Percentiles rank a stretch among this genome's conserved stretches.
Evolutionary conservation across 2,329 filamentous ascomycete species (phyloP).

Genomic region (Aspergillus persii): DNA sequence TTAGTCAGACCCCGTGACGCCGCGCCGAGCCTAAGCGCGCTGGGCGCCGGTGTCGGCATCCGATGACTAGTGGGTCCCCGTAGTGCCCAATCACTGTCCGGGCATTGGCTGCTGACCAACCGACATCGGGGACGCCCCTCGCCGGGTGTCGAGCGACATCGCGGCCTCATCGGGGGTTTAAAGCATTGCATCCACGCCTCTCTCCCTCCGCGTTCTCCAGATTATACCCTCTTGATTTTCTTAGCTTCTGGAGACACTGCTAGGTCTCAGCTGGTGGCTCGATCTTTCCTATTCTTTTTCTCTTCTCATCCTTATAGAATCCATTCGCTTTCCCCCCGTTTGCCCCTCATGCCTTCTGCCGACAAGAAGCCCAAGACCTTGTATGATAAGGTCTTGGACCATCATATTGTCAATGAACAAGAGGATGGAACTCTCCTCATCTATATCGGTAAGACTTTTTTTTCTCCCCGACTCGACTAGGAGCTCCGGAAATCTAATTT

Average conservation of each 20-base stretch:
- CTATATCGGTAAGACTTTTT: constrained; percentile 72
- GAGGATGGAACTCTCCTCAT: constrained; percentile 87
- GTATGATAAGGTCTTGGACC: constrained; percentile 96
- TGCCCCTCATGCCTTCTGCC: constrained; percentile 68
- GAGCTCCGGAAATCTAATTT: constrained; percentile 21
- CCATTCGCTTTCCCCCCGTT: constrained; percentile 6
- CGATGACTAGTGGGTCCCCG: constrained; percentile 1
- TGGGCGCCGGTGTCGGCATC: constrained; percentile 8
- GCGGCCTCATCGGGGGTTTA: constrained; percentile 23
- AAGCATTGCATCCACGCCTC: constrained; percentile 21
- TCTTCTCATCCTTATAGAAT: constrained; percentile 3
- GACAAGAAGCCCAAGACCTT: constrained; percentile 75
- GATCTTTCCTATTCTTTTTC: constrained; percentile 1
- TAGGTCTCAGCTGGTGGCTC: constrained; percentile 8
- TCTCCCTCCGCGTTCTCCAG: constrained; percentile 5
- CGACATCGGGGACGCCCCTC: constrained; percentile 38
- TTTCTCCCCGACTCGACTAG: constrained; percentile 1
- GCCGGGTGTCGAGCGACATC: constrained; percentile 33
- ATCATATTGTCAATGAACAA: constrained; percentile 94
- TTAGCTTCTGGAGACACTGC: background rate
- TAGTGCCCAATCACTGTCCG: constrained; percentile 24
- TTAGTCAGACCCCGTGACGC: constrained; percentile 11
- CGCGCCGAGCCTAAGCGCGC: constrained; percentile 15
- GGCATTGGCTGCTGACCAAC: constrained; percentile 35
- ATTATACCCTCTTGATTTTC: constrained; percentile 9